These are phyloP conservation scores for Kluyveromyces siamensis DNA, from an alignment of 805 yeast species.

Conservation along the genomic window DNA sequence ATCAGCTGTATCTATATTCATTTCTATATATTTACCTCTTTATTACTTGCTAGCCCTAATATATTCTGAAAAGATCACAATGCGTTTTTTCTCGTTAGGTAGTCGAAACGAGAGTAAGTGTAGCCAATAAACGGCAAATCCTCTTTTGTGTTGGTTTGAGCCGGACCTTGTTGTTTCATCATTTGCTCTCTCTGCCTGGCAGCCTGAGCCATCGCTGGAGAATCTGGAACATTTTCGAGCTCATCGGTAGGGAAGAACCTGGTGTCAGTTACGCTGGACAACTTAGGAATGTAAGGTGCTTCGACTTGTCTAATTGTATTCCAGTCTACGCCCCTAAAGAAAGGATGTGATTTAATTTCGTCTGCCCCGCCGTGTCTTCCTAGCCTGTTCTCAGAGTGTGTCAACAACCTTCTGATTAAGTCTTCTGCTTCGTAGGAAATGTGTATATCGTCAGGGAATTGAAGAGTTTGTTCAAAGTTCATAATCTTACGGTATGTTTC, in stretches of 20 bases:
- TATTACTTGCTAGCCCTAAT: background rate
- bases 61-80: slow-evolving; percentile 11
- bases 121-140: slow-evolving; percentile 96
- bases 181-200: slow-evolving; percentile 53
- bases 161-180: slow-evolving; percentile 29
- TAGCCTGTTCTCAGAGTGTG: slow-evolving; percentile 68
- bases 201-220: slow-evolving; percentile 64
- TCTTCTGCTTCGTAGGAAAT: slow-evolving; percentile 84
- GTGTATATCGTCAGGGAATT: slow-evolving; percentile 87
- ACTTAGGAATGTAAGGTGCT: slow-evolving; percentile 90
- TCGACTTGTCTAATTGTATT: slow-evolving; percentile 75
- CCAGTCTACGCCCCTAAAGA: slow-evolving; percentile 96
- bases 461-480: slow-evolving; percentile 82
- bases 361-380: slow-evolving; percentile 90
- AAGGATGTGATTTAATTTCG: slow-evolving; percentile 84
- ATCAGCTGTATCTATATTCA: slow-evolving; percentile 33
- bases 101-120: slow-evolving; percentile 91
- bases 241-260: slow-evolving; percentile 98
- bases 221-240: slow-evolving; percentile 87
- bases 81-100: slow-evolving; percentile 67
- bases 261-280: slow-evolving; percentile 89
- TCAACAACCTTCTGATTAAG: slow-evolving; percentile 64
- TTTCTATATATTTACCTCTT: background rate
- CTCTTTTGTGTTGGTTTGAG: slow-evolving; percentile 49
- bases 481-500: slow-evolving; percentile 87